Evolutionary conservation across 495 filamentous ascomycete species (phyloP), one percentile per base, ranked within the genome.

Genomic region (Ascodesmis nigricans): DNA sequence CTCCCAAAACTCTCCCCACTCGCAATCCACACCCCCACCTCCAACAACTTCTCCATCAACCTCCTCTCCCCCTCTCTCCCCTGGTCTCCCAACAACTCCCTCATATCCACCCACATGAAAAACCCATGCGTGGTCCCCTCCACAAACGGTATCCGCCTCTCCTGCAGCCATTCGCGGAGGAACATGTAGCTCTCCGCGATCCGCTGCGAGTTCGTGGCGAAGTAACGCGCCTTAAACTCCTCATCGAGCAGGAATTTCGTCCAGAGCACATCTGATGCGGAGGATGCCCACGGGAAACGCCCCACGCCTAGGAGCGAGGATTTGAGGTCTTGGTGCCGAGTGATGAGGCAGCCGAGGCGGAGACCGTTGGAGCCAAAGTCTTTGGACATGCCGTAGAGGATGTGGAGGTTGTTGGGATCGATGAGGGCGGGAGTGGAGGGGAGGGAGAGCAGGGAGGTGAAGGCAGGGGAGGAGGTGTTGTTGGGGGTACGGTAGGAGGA

Each of bases 41-140:
- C 31, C 21, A 35, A 3, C 10, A 41, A 11, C 23, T 21, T 19
- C 14, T 15, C 13, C 2, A 21, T 24, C 9, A 41, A 18, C 22
- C 29, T 17, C 20, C 26, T 29, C 20, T 41, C 31, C 15, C 10
- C 38, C 14, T 23, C 14, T 18, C 10, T 9, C n/a, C 10, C 13
- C n/a, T 7, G n/a, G 9, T 18, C 7, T 18, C 6, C 7, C n/a
- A 42, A 21, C 20, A 8, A 26, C 8, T 22, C 8, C 44, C 23
- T 50, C 19, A 74, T 46, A 52, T 73, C 57, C 1, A 65, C 44
- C 70, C 70, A 73, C 5, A 74, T 42, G 43, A 73, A 74, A 34
- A 74, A 62, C 0, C 57, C 69, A n/a, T 4, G 66, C 20, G 8
- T n/a, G n/a, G n/a, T n/a, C n/a, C n/a, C n/a, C n/a, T n/a, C n/a